phyloP scores from a whole-genome alignment of 805 yeast species.

The Soucietia sequanensis region DNA sequence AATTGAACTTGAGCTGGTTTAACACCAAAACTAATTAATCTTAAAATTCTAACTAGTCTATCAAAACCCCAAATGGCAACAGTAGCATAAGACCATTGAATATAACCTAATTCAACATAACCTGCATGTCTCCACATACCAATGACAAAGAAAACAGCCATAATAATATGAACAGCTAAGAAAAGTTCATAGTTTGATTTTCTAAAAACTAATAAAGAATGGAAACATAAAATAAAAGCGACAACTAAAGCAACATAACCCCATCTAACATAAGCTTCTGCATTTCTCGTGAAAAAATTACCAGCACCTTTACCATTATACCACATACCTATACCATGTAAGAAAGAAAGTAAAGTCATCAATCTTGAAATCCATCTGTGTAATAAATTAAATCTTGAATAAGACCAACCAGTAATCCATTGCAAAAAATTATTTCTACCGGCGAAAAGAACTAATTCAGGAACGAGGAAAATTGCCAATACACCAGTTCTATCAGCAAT shows the following conservation, averaged over 20 bases:
- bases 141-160: conserved; percentile 48
- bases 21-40: conserved; percentile 60
- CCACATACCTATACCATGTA: conserved; percentile 60
- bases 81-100: conserved; percentile 42
- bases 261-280: conserved; percentile 18
- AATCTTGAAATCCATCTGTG: conserved; percentile 32
- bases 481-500: conserved; percentile 40
- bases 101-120: conserved; percentile 39
- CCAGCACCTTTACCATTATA: conserved; percentile 33
- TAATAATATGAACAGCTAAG: conserved; percentile 52
- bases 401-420: conserved; percentile 38
- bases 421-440: conserved; percentile 39
- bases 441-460: conserved; percentile 31
- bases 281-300: conserved; percentile 3
- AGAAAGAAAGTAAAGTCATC: conserved; percentile 11
- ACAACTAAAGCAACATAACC: conserved; percentile 30
- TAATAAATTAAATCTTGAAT: conserved; percentile 24
- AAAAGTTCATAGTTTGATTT: conserved; percentile 52
- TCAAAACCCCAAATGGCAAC: conserved; percentile 73
- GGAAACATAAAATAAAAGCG: conserved; percentile 42
- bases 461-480: conserved; percentile 26
- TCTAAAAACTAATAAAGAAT: conserved; percentile 45
- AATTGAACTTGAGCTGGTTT: conserved; percentile 46
- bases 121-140: conserved; percentile 49
- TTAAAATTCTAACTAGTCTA: conserved; percentile 52